Evolutionary conservation across 164 flowering plant genomes (phyloP).

Genomic region (Macadamia tetraphylla): DNA sequence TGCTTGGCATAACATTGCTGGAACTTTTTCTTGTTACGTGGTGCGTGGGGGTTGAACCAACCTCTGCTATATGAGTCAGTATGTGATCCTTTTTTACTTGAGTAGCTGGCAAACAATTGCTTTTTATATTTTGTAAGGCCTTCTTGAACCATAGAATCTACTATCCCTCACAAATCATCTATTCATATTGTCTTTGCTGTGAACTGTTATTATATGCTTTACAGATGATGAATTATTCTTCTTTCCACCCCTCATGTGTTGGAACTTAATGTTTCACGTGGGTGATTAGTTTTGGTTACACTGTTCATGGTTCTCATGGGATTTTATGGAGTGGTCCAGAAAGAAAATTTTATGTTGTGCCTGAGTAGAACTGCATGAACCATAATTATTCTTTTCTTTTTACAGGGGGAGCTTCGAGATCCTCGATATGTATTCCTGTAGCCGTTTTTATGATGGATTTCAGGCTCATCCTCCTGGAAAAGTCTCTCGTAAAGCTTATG

Average conservation of each 20-base stretch:
- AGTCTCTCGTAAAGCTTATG: constrained; percentile 20
- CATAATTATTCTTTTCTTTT: not conserved
- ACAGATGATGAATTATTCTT: no score
- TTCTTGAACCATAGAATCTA: no score
- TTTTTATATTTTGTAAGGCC: no score
- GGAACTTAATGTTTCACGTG: no score
- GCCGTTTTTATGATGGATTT: constrained; percentile 13
- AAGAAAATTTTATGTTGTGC: not conserved
- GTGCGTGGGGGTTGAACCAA: no score
- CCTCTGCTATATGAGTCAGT: no score
- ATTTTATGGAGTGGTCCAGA: not conserved
- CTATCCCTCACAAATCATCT: not conserved
- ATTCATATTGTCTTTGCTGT: not conserved
- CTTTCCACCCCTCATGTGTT: no score
- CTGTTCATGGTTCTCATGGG: not conserved
- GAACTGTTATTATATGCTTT: not conserved
- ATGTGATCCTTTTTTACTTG: no score
- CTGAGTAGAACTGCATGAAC: not conserved
- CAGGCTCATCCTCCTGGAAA: constrained; percentile 21
- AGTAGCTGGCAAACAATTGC: no score
- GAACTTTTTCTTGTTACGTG: no score
- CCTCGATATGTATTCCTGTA: not conserved
- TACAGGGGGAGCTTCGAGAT: constrained; percentile 25
- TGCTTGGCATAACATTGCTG: no score
- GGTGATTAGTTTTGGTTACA: no score